Evolutionary conservation across 441 rosid species (phyloP).

Genomic region (Populus hybrid): DNA sequence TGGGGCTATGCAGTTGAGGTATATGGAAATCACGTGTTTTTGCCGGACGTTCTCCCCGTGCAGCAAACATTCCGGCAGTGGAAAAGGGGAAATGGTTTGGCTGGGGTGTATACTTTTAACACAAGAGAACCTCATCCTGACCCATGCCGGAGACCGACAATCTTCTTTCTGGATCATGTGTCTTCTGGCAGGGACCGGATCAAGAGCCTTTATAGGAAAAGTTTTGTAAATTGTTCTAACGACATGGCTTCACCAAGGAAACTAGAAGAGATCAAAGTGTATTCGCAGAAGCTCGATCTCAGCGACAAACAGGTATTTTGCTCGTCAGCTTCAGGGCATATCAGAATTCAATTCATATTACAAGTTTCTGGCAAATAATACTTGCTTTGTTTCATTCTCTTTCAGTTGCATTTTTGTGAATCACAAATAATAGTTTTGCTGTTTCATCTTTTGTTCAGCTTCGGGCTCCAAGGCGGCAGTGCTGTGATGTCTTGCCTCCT

Average conservation of each 20-base stretch:
- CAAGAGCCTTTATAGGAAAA: constrained; percentile 48
- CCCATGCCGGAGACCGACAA: constrained; percentile 67
- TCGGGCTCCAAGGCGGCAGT: constrained; percentile 79
- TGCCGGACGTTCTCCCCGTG: constrained; percentile 50
- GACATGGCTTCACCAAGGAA: constrained; percentile 50
- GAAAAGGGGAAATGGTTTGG: constrained; percentile 35
- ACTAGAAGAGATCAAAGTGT: constrained; percentile 60
- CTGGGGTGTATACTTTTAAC: constrained; percentile 51
- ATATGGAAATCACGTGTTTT: constrained; percentile 31
- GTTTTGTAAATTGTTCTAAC: constrained; percentile 42
- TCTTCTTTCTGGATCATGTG: constrained; percentile 56
- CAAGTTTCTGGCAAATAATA: not conserved
- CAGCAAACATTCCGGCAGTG: constrained; percentile 71
- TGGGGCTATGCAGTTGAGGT: constrained; percentile 97
- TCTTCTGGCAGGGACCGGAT: constrained; percentile 27
- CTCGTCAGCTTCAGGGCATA: not conserved
- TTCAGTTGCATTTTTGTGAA: not conserved
- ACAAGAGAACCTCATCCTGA: constrained; percentile 45
- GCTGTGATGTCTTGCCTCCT: constrained; percentile 74
- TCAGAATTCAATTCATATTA: no score
- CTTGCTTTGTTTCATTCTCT: not conserved
- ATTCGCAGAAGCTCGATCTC: constrained; percentile 55
- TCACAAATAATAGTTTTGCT: not conserved
- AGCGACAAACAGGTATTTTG: constrained; percentile 49
- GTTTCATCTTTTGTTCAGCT: constrained; percentile 36